Conservation (phyloP, 1,139 yeast genomes). For the Pichia sp. region DNA sequence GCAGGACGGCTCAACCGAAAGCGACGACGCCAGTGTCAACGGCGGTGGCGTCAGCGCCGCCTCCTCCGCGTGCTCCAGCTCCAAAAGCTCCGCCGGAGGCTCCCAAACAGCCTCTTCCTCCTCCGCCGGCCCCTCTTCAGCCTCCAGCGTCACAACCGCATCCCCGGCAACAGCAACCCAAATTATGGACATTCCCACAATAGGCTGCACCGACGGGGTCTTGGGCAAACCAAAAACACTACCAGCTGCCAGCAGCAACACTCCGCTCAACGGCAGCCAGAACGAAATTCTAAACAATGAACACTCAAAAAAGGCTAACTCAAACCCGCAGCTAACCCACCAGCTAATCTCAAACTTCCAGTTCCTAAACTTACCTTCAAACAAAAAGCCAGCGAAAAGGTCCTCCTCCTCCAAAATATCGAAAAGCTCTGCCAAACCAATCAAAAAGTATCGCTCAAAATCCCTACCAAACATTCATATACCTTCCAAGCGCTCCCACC, state of each 20-base stretch:
- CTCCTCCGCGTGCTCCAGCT: not conserved
- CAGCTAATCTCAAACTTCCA: constrained; percentile 6
- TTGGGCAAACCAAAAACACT: too few species aligned
- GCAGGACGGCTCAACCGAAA: not conserved
- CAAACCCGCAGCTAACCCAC: not conserved
- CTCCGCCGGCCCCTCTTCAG: not conserved
- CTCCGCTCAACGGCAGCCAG: not conserved
- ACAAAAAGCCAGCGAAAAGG: not conserved
- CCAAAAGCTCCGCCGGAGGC: not conserved
- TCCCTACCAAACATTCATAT: constrained; percentile 37
- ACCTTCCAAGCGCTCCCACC: constrained; percentile 28
- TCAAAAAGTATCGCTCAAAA: constrained; percentile 33
- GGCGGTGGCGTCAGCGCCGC: not conserved
- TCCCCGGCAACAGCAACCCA: not conserved
- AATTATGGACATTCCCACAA: too few species aligned
- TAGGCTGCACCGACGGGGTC: too few species aligned
- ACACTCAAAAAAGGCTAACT: not conserved
- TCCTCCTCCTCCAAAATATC: not conserved
- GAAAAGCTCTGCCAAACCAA: not conserved
- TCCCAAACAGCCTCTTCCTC: not conserved
- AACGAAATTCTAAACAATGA: not conserved
- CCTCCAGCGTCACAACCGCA: not conserved
- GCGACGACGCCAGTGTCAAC: not conserved
- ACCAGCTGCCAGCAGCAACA: not conserved
- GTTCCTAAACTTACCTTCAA: constrained; percentile 4